Evolutionary conservation across 2,329 filamentous ascomycete species (phyloP), one percentile per base, ranked within the genome.

Genomic region (Hypoxylon sp.): DNA sequence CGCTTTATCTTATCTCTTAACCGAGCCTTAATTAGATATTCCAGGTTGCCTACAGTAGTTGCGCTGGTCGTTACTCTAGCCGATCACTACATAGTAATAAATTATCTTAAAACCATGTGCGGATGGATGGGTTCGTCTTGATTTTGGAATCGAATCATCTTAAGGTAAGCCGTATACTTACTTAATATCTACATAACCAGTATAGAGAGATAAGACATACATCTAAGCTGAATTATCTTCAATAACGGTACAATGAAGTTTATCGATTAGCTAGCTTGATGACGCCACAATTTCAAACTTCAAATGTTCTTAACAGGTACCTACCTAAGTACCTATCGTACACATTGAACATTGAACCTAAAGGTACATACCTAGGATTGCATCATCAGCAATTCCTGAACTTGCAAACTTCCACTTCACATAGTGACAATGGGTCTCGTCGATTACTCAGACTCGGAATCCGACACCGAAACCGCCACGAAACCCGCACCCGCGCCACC

Each of bases 391-490:
- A 32, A 68, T 52, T 45, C 46, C n/a, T 28, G 21, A 50, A 23
- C 36, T 23, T 25, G 30, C 50, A 53, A 67, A 71, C 38, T 51
- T 6, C 11, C 30, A 34, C 36, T 36, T 53, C 43, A 55, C 36
- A 23, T 28, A n/a, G 25, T 32, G 55, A 68, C 46, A 51, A 96
- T 96, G 92, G 90, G 87, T 13, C 84, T 97, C 30, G 93, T 96
- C 72, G 90, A 91, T 68, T 97, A 97, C 75, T 94, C 93, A 3
- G 93, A 94, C 77, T 96, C 90, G 0, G 90, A 91, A 50, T 93
- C 93, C 1, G 93, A 94, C 78, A 95, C 90, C 1, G 90, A 91
- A 49, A 92, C 80, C 38, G 79, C 79, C 62, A 64, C 74, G 86
- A 28, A 90, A 19, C 45, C 72, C 17, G 51, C 69, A 89, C 48